Conservation (phyloP, 1,284 basidiomycete species). For the Stereum hirsutum region DNA sequence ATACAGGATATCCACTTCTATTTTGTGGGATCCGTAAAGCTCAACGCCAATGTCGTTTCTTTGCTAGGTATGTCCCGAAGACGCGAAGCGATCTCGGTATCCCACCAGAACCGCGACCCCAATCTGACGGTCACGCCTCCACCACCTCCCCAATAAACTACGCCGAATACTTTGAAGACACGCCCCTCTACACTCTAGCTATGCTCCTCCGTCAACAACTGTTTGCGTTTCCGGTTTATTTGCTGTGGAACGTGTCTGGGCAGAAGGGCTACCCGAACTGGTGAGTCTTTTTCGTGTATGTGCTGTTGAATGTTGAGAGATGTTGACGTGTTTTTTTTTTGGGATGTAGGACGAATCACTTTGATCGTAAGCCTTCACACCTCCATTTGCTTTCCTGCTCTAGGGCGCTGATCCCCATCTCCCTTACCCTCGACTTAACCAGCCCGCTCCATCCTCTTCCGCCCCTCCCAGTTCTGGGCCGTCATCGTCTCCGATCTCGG, state of each 20-base stretch:
- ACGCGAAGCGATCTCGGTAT: slow-evolving; percentile 41
- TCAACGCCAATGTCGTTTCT: no score
- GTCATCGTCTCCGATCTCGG: slow-evolving; percentile 49
- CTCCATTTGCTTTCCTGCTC: background rate
- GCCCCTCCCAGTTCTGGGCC: slow-evolving; percentile 35
- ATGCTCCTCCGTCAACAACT: slow-evolving; percentile 58
- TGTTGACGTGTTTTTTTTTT: no score
- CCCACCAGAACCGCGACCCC: no score
- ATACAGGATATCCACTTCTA: no score
- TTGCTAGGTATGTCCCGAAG: slow-evolving; percentile 52
- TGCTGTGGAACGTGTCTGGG: slow-evolving; percentile 56
- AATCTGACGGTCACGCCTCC: no score
- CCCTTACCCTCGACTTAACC: background rate
- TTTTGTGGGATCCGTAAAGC: no score
- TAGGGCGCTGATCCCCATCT: background rate
- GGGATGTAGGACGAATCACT: slow-evolving; percentile 58
- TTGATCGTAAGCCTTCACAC: slow-evolving; percentile 35
- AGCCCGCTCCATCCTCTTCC: slow-evolving; percentile 51
- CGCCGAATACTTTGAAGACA: slow-evolving; percentile 48
- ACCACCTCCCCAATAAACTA: slow-evolving; percentile 30
- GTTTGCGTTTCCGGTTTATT: slow-evolving; percentile 68
- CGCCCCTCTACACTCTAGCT: slow-evolving; percentile 46
- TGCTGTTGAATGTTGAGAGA: no score
- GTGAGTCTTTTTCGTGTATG: no score
- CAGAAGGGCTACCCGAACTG: slow-evolving; percentile 60